Conservation (phyloP, 208 protist genomes). For the Vickermania spadyakhi region DNA sequence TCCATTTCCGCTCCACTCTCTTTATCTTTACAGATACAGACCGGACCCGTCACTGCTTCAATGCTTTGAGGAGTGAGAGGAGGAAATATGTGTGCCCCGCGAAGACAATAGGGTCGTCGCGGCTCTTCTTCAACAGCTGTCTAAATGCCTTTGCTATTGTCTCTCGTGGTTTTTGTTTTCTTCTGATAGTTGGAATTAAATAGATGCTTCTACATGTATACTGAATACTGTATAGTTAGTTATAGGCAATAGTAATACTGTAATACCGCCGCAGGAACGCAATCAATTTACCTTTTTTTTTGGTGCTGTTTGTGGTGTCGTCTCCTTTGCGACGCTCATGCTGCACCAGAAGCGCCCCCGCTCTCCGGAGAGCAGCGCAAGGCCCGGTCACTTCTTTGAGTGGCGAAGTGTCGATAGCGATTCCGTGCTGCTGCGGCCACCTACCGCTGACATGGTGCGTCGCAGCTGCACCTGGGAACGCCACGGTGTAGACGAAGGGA, state of each 20-base stretch:
- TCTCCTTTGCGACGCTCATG: too few relatives aligned
- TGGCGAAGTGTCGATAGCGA: slow-evolving; percentile 18
- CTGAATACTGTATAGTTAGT: too few relatives aligned
- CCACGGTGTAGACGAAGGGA: not conserved
- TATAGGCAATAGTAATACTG: too few relatives aligned
- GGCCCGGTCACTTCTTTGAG: slow-evolving; percentile 8
- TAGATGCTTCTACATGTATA: not conserved
- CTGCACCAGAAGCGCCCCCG: too few relatives aligned
- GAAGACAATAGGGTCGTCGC: not conserved
- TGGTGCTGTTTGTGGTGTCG: too few relatives aligned
- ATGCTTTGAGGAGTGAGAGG: too few relatives aligned
- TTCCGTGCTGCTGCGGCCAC: slow-evolving; percentile 21
- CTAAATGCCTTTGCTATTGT: not conserved
- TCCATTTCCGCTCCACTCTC: not conserved
- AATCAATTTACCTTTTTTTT: too few relatives aligned
- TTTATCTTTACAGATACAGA: too few relatives aligned
- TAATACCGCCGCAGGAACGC: too few relatives aligned
- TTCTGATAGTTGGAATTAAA: not conserved
- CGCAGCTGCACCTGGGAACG: not conserved
- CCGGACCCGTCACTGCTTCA: too few relatives aligned
- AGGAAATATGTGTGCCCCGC: not conserved
- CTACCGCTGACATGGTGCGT: slow-evolving; percentile 13
- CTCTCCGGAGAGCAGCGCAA: too few relatives aligned
- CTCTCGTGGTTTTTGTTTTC: not conserved
- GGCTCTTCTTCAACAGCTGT: not conserved